These are phyloP conservation scores for Penicillium sp. DNA, from an alignment of 2,329 filamentous ascomycete species.

Conservation along the genomic window DNA sequence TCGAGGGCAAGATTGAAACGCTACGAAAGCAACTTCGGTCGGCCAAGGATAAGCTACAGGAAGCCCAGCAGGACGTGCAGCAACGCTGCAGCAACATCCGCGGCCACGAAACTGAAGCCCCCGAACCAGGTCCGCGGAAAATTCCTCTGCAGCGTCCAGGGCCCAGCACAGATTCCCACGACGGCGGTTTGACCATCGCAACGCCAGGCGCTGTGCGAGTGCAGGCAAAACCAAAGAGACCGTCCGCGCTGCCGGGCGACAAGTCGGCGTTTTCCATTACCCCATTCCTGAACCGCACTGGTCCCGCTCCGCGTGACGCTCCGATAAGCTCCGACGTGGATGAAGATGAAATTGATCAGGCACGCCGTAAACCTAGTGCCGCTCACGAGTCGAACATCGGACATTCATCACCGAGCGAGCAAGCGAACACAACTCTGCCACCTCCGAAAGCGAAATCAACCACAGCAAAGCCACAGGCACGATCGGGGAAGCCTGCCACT, in stretches of 20 bases:
- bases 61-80: conserved; percentile 56
- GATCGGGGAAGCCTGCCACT: not conserved
- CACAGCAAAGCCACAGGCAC: conserved; percentile 8
- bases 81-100: conserved; percentile 41
- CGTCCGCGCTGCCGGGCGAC: conserved; percentile 68
- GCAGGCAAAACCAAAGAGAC: conserved; percentile 59
- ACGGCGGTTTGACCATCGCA: conserved; percentile 51
- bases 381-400: not conserved
- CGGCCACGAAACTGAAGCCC: conserved; percentile 26
- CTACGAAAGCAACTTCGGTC: conserved; percentile 69
- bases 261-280: conserved; percentile 95
- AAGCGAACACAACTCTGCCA: conserved; percentile 1
- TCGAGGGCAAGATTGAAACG: conserved; percentile 71
- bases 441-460: conserved; percentile 4
- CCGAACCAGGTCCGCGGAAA: conserved; percentile 44
- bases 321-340: conserved; percentile 31
- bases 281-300: conserved; percentile 81
- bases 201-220: conserved; percentile 52
- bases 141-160: conserved; percentile 33
- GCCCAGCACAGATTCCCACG: conserved; percentile 37
- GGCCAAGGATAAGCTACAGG: conserved; percentile 72
- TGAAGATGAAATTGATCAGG: conserved; percentile 24
- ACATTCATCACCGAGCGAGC: conserved; percentile 4
- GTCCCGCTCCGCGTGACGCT: conserved; percentile 54
- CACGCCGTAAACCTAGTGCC: conserved; percentile 6